Conservation (phyloP, 2,329 filamentous ascomycete genomes). For the Colletotrichum costaricense region DNA sequence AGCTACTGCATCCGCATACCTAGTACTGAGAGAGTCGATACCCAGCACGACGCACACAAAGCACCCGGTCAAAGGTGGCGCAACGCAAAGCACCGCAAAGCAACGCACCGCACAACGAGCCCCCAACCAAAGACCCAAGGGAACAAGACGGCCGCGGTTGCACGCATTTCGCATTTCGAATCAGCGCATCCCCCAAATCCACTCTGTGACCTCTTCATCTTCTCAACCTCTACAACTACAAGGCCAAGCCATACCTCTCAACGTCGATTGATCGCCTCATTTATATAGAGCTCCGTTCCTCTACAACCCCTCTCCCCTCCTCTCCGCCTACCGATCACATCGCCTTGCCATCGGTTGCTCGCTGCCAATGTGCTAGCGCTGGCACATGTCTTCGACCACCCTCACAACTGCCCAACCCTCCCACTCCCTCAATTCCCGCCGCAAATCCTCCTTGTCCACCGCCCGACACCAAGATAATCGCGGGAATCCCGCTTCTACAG, state of each 20-base stretch:
- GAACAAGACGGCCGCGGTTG: conserved; percentile 8
- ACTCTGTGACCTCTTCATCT: not conserved
- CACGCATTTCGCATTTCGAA: conserved; percentile 24
- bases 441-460: conserved; percentile 26
- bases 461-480: not conserved
- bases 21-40: not conserved
- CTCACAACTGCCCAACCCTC: conserved; percentile 21
- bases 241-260: not conserved
- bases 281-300: not conserved
- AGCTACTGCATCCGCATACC: conserved; percentile 2
- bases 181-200: not conserved
- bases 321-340: conserved; percentile 10
- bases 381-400: conserved; percentile 36
- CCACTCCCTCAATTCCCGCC: conserved; percentile 30
- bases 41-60: not conserved
- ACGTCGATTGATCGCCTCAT: not conserved
- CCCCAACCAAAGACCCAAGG: not conserved
- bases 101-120: conserved; percentile 7
- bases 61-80: not conserved
- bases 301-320: conserved; percentile 1
- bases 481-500: conserved; percentile 4
- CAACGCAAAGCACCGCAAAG: not conserved
- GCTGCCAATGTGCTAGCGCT: conserved; percentile 30
- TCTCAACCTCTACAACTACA: not conserved
- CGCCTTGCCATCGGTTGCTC: not conserved